A percentile compares a stretch with the other conserved stretches of the same genome.
These are phyloP conservation scores for Erigeron canadensis DNA, from an alignment of 129 eudicot genomes.

Conservation along the genomic window DNA sequence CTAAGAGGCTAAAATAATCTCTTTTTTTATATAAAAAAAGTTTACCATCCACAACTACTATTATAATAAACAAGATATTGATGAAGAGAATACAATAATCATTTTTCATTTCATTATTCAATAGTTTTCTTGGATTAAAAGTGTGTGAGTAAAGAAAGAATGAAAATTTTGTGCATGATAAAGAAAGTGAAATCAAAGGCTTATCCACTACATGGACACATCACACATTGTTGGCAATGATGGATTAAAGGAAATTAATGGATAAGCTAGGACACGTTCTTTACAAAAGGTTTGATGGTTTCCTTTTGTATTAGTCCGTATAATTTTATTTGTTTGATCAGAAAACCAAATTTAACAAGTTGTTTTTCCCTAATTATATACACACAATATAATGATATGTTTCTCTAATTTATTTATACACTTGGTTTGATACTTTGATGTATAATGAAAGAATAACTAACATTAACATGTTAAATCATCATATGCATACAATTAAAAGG, in stretches of 20 bases:
- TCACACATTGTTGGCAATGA: constrained; percentile 35
- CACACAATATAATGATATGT: too few relatives aligned
- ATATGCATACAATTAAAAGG: too few relatives aligned
- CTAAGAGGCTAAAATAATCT: too few relatives aligned
- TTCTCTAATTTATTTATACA: not conserved
- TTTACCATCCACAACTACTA: too few relatives aligned
- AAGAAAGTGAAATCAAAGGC: constrained; percentile 16
- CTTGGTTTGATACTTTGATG: not conserved
- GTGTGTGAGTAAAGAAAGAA: constrained; percentile 1
- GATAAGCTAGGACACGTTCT: constrained; percentile 27
- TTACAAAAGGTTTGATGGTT: constrained; percentile 20
- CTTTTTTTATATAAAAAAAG: too few relatives aligned
- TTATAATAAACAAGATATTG: too few relatives aligned
- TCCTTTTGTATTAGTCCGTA: constrained; percentile 1
- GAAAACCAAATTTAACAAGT: not conserved
- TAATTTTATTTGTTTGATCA: too few relatives aligned
- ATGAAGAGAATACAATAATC: too few relatives aligned
- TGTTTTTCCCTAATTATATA: too few relatives aligned
- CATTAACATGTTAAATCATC: not conserved
- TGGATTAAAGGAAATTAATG: constrained; percentile 33
- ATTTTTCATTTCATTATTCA: too few relatives aligned
- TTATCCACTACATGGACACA: constrained; percentile 34
- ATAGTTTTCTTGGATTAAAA: not conserved
- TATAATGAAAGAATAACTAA: too few relatives aligned
- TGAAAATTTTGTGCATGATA: constrained; percentile 11